Percentiles rank a stretch among this genome's conserved stretches.
phyloP scores from a whole-genome alignment of 2,329 filamentous ascomycete species.

The Exophiala calicioides region DNA sequence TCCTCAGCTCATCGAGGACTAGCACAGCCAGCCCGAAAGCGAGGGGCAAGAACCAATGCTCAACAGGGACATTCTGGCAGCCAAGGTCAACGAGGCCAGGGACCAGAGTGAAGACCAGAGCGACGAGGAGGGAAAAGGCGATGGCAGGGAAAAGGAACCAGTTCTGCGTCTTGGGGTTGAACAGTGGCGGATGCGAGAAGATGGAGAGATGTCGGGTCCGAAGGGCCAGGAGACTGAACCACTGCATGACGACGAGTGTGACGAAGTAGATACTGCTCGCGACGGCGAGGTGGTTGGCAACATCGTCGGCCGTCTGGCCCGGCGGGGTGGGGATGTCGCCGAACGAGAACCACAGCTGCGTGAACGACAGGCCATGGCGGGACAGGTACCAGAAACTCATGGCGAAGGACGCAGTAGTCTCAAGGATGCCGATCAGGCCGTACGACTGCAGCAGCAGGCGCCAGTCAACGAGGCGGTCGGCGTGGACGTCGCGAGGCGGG shows the following conservation, averaged over 20 bases:
- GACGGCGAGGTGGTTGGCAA: conserved; percentile 59
- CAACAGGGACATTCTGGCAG: conserved; percentile 69
- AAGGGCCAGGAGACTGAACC: conserved; percentile 71
- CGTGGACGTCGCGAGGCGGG: conserved; percentile 66
- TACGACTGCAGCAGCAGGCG: conserved; percentile 73
- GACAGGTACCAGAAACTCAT: conserved; percentile 68
- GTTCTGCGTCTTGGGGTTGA: conserved; percentile 67
- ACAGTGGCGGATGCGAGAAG: conserved; percentile 70
- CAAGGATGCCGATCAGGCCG: conserved; percentile 66
- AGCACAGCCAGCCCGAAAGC: conserved; percentile 68
- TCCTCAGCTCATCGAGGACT: conserved; percentile 66
- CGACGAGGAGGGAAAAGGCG: conserved; percentile 66
- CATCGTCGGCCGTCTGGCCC: conserved; percentile 52
- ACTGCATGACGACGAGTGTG: conserved; percentile 74
- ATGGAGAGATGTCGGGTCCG: conserved; percentile 66
- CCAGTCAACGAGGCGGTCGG: conserved; percentile 72
- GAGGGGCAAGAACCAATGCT: conserved; percentile 76
- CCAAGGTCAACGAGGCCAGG: conserved; percentile 61
- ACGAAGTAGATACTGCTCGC: conserved; percentile 78
- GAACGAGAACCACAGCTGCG: conserved; percentile 67
- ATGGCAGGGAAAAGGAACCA: conserved; percentile 70
- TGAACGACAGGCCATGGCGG: conserved; percentile 65
- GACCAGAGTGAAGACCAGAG: conserved; percentile 67
- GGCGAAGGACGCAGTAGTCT: conserved; percentile 61
- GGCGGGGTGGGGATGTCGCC: conserved; percentile 45